phyloP scores from a whole-genome alignment of 2,329 filamentous ascomycete species.

The Fusarium stilboides region DNA sequence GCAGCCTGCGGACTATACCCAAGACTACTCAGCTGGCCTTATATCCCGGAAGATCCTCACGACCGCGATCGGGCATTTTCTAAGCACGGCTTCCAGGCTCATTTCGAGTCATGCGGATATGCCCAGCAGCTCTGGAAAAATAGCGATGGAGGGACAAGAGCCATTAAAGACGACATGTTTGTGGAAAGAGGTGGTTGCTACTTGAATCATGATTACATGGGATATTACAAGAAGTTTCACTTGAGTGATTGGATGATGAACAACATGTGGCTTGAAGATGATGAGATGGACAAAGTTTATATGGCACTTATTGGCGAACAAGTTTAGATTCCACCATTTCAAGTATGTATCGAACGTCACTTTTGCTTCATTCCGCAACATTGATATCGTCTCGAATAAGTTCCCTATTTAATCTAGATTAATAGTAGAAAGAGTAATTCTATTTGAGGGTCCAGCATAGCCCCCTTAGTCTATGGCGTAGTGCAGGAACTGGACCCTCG shows the following conservation, averaged over 20 bases:
- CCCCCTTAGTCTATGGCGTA: not conserved
- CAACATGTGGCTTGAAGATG: no score
- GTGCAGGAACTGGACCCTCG: not conserved
- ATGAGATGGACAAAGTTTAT: no score
- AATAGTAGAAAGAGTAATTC: not conserved
- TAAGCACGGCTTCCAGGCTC: not conserved
- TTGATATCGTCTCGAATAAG: not conserved
- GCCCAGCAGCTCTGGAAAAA: slow-evolving; percentile 11
- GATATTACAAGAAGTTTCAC: no score
- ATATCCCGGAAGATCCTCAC: no score
- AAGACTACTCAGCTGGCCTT: no score
- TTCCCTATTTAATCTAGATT: not conserved
- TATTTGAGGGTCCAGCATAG: slow-evolving; percentile 11
- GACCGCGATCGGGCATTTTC: slow-evolving; percentile 15
- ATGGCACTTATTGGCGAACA: no score
- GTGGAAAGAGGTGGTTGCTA: not conserved
- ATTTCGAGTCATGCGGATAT: slow-evolving; percentile 8
- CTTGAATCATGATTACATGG: no score
- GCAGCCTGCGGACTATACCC: no score
- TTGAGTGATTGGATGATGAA: no score
- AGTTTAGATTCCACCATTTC: no score
- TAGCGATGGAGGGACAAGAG: not conserved
- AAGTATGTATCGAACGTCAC: no score
- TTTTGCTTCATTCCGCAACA: not conserved
- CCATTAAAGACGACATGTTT: not conserved